Evolutionary conservation across 306 rosid species (phyloP), one percentile per base, ranked within the genome.

Genomic region (Urtica urens): DNA sequence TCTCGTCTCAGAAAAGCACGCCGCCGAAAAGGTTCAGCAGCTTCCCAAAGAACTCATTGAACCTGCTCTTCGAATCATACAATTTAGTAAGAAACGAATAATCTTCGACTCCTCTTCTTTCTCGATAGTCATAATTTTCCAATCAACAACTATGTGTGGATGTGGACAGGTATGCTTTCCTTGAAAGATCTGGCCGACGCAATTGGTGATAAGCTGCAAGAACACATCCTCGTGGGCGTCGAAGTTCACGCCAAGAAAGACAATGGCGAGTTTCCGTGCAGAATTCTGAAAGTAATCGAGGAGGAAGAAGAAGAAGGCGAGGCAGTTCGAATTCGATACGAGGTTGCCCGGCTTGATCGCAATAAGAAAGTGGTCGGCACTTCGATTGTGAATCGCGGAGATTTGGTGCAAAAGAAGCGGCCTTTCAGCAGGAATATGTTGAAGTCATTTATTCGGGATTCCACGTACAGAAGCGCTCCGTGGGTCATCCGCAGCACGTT

Each of bases 371-470:
- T 55, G 49, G 61, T 51, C 25, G 94, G 65, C 49, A 75, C 56
- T 35, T 63, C 77, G 11, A 55, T 72, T 20, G 47, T 84, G 9
- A 49, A 25, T 9, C 59, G 60, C 9, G 80, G 75, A 62, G 81
- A 72, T 58, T 58, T 90, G 68, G 66, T 77, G 58, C 80, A 68
- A 64, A 90, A 79, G 81, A 90, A 90, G 70, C 78, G 55, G 0
- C 86, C 75, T 27, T 75, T 90, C 67, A 90, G 94, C 71, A 77
- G 94, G 63, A 75, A 63, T 53, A 51, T 77, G 44, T 67, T 79
- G 27, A 90, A 81, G 70, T 81, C 95, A 46, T 90, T 90, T 57
- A 79, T 90, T 65, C 92, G 97, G 69, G 92, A 85, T 63, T 90
- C 94, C 46, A 90, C 97, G 1, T 81, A 75, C 54, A 81, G 92